phyloP scores from a whole-genome alignment of 306 rosid genomes.

The Prunus padus region DNA sequence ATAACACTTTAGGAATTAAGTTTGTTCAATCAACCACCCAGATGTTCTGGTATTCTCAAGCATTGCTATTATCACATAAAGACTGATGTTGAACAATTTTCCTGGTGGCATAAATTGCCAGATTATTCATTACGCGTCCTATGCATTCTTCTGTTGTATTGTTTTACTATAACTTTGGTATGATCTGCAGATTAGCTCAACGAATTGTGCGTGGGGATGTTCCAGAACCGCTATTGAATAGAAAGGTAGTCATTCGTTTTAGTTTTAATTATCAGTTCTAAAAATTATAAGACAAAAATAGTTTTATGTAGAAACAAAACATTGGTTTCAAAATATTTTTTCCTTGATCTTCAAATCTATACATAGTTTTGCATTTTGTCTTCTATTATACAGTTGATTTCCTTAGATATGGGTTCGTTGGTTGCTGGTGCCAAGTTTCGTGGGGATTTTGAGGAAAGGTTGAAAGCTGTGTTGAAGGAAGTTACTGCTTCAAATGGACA shows the following conservation, averaged over 20 bases:
- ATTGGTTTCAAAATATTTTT: background rate
- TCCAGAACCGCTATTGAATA: slow-evolving; percentile 86
- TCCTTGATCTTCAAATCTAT: slow-evolving; percentile 9
- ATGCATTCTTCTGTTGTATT: background rate
- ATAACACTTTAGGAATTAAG: background rate
- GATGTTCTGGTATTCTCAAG: background rate
- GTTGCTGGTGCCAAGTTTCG: slow-evolving; percentile 96
- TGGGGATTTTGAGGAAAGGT: slow-evolving; percentile 95
- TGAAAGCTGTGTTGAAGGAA: slow-evolving; percentile 95
- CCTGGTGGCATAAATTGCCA: background rate
- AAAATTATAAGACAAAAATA: background rate
- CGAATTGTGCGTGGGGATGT: slow-evolving; percentile 96
- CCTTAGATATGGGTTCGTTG: slow-evolving; percentile 94
- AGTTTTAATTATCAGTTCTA: background rate
- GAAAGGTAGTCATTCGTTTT: slow-evolving; percentile 55
- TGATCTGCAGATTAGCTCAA: slow-evolving; percentile 81
- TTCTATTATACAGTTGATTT: slow-evolving; percentile 63
- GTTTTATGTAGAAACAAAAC: background rate
- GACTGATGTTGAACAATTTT: background rate
- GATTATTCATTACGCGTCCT: background rate
- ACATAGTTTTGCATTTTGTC: slow-evolving; percentile 13
- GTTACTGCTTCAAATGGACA: slow-evolving; percentile 93
- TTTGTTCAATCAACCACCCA: background rate
- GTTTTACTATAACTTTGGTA: background rate
- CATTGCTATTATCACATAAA: background rate